Evolutionary conservation across 257 asterid species (phyloP), one percentile per base, ranked within the genome.

Genomic region (Salvia hispanica): DNA sequence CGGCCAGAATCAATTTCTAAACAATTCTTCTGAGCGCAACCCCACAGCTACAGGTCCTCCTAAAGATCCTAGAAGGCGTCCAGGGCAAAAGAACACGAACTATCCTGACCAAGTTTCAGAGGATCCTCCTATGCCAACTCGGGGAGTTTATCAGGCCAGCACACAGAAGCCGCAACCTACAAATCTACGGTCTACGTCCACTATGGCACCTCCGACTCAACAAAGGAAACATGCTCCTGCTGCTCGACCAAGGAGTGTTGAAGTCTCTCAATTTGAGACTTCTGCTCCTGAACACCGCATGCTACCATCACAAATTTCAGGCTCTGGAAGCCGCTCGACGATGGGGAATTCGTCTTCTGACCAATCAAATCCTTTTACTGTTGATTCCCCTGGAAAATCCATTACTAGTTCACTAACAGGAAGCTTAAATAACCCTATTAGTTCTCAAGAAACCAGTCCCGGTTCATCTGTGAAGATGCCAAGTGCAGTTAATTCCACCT

Each of bases 61-160:
- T 76, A 76, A 79, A 13, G 96, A 82, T 81, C 86, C 93, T 18
- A 82, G 91, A 78, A 76, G 80, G 70, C 82, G 85, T 70, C 85
- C 77, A 36, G 83, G 80, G 33, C 78, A 68, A 54, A 77, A 74
- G 53, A 79, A 63, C 59, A 45, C 10, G 9, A 89, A 61, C 43
- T 42, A 71, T 11, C 78, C 54, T 16, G 65, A 76, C 39, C 86
- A 74, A 69, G 48, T 69, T 44, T 58, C 77, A 46, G 87, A 74
- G 66, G 88, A 76, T 72, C 58, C 86, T 61, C 79, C 74, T 48
- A 44, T 64, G 53, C 76, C 68, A 8, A 77, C 84, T 57, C 76
- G 64, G 56, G 82, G 74, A 72, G 73, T 60, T 55, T 62, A 69
- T 76, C 77, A 76, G 65, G 55, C 74, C 47, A 77, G 70, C 66